Conservation (phyloP, 768 basidiomycete species). For the Termitomyces sp. region DNA sequence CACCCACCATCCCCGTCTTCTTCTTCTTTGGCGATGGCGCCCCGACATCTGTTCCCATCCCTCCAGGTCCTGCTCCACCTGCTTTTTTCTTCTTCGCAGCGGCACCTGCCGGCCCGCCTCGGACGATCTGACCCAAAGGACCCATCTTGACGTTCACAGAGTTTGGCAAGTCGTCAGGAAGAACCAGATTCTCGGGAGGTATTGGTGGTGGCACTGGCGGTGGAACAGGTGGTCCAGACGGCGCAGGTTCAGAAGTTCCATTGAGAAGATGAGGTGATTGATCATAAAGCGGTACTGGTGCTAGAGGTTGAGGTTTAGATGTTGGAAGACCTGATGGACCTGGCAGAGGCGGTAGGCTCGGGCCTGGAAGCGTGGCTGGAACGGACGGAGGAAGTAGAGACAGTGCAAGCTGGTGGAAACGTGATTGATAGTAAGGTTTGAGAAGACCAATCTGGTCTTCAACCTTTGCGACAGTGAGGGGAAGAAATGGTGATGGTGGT, state of each 20-base stretch:
- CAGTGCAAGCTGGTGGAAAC: constrained; percentile 40
- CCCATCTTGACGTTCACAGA: constrained; percentile 66
- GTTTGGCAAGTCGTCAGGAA: constrained; percentile 62
- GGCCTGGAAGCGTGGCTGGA: constrained; percentile 13
- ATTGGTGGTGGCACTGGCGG: constrained; percentile 12
- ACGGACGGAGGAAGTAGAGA: constrained; percentile 16
- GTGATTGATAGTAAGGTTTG: constrained; percentile 62
- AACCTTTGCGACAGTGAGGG: constrained; percentile 57
- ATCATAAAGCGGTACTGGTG: not conserved
- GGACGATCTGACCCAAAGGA: constrained; percentile 70
- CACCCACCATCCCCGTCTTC: constrained; percentile 35
- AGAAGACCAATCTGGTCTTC: constrained; percentile 85
- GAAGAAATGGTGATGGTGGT: constrained; percentile 76
- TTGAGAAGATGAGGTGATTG: not conserved
- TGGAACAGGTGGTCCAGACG: not conserved
- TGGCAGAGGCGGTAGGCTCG: constrained; percentile 13
- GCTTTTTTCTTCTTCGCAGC: constrained; percentile 58
- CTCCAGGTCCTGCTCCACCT: constrained; percentile 17
- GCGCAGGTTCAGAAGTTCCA: not conserved
- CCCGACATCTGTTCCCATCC: constrained; percentile 19
- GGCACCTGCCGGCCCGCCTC: constrained; percentile 36
- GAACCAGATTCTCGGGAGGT: constrained; percentile 22
- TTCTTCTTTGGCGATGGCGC: constrained; percentile 28
- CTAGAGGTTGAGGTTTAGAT: constrained; percentile 2
- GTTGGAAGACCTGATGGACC: not conserved